Base-by-base conservation (phyloP, 2,329 filamentous ascomycete species). In the Helotiales sp. region DNA sequence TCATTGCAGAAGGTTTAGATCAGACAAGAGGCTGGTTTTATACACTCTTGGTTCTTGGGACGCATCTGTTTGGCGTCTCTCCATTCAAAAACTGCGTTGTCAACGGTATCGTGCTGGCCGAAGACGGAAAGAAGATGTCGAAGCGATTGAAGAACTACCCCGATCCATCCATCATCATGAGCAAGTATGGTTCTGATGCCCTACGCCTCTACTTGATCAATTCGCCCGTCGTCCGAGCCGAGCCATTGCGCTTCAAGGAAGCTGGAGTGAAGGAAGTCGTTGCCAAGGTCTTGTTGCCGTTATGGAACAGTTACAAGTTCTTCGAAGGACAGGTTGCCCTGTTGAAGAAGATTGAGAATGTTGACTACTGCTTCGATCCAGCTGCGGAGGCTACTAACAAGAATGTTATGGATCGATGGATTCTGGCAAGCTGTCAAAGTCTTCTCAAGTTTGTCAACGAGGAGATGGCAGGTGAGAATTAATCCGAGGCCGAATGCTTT, bases 11-110 rank as follows among this genome's bases (percentile, higher is more conserved):
- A 78, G 93, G 93, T 72, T 82, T 97, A 52, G 94, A 97, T 77
- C 95, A 97, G 81, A 97, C 95, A 24, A 88, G 94, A 75, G 95
- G 95, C 59, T 98, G 95, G 95, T 98, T 97, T 81, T 97, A 98
- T 78, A 97, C 94, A 1, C 82, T 97, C 69, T 88, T 93, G 22
- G 93, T 97, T 10, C 83, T 98, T 57, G 94, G 94, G 37, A 96
- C 92, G 7, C 92, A 97, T 77, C 85, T 97, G 3, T 97, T 96
- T 74, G 91, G 91, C 50, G 86, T 88, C 40, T 88, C 93, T 1
- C 93, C 95, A 0, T 97, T 97, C 85, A 90, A 96, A 81, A 97
- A 97, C 78, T 96, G 93, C 75, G 92, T 97, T n/a, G 93, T 97
- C 69, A 97, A 97, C 77, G 94, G 94, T 59, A 96, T 97, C 70